phyloP scores from a whole-genome alignment of 805 yeast species.

The Candida argentea region DNA sequence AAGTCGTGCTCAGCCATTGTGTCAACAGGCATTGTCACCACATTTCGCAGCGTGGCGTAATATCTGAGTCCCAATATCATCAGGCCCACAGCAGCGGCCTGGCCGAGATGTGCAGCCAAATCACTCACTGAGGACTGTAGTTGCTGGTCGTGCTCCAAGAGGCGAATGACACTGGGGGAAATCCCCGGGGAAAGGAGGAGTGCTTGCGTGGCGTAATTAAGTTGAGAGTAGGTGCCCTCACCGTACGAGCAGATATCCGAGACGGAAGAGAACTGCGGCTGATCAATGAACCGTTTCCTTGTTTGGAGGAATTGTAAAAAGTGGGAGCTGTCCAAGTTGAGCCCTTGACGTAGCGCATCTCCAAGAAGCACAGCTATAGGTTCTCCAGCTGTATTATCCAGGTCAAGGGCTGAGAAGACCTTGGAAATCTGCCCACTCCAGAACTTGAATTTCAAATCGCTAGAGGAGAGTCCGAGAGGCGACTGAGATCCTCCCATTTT shows the following conservation, averaged over 20 bases:
- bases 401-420: conserved; percentile 27
- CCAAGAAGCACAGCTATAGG: conserved; percentile 56
- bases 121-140: conserved; percentile 43
- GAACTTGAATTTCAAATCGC: conserved; percentile 53
- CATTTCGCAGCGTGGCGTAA: conserved; percentile 41
- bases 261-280: conserved; percentile 34
- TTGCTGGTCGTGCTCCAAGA: conserved; percentile 36
- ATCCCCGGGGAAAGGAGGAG: conserved; percentile 45
- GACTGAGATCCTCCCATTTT: conserved; percentile 22
- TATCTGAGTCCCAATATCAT: conserved; percentile 50
- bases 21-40: conserved; percentile 55
- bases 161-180: conserved; percentile 43
- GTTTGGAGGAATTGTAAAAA: conserved; percentile 54
- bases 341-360: conserved; percentile 38
- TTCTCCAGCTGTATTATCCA: conserved; percentile 35
- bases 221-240: conserved; percentile 69
- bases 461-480: conserved; percentile 30
- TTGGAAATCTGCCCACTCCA: conserved; percentile 58
- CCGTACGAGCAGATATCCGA: conserved; percentile 66
- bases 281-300: conserved; percentile 41
- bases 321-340: conserved; percentile 42
- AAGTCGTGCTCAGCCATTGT: conserved; percentile 40
- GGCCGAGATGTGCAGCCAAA: conserved; percentile 73
- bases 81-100: conserved; percentile 63
- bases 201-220: conserved; percentile 58